These are phyloP conservation scores for Amaranthus tricolor DNA, from an alignment of 179 eudicot species.

Conservation along the genomic window DNA sequence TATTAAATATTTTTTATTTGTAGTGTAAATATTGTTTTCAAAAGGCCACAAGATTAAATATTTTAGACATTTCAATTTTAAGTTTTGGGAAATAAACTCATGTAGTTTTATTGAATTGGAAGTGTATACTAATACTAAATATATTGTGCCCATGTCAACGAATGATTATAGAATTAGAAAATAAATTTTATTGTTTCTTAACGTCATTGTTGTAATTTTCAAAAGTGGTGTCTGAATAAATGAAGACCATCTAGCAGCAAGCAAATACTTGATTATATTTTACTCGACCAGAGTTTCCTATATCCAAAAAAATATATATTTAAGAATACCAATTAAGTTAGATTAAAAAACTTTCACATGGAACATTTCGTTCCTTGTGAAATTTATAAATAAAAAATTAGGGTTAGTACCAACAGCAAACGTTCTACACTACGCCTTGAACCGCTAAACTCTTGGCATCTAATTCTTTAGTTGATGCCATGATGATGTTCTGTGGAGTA, in stretches of 20 bases:
- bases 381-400: neutral
- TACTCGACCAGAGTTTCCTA: conserved; percentile 24
- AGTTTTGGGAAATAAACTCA: too few species aligned
- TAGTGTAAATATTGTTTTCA: too few species aligned
- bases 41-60: too few species aligned
- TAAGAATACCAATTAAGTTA: neutral
- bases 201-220: too few species aligned
- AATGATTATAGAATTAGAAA: too few species aligned
- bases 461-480: conserved; percentile 17
- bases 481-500: conserved; percentile 26
- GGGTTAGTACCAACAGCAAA: conserved; percentile 10
- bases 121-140: too few species aligned
- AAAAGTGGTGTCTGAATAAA: conserved; percentile 29
- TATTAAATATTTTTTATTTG: too few species aligned
- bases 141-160: too few species aligned
- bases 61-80: too few species aligned
- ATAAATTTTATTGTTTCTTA: too few species aligned
- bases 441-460: neutral
- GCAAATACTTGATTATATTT: conserved; percentile 30
- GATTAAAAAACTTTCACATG: neutral
- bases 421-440: conserved; percentile 10
- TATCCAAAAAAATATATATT: neutral
- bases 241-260: conserved; percentile 36
- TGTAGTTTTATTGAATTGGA: too few species aligned
- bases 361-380: conserved; percentile 56